phyloP scores from a whole-genome alignment of 805 yeast species.

The Saccharomycopsis amapae region DNA sequence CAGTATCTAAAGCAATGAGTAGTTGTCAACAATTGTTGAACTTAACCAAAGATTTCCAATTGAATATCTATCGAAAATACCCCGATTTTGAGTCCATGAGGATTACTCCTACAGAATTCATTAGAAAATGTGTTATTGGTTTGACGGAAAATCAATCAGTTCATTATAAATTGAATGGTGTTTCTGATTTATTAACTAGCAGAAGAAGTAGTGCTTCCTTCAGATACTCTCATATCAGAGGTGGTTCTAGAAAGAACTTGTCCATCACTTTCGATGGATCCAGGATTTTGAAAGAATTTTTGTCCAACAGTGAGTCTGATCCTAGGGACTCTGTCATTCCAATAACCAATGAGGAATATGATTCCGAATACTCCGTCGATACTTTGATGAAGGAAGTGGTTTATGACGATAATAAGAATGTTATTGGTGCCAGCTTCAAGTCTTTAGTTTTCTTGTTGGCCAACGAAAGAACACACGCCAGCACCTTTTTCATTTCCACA shows the following conservation, averaged over 20 bases:
- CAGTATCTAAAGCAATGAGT: slow-evolving; percentile 41
- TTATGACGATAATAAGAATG: slow-evolving; percentile 39
- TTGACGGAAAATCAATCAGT: slow-evolving; percentile 34
- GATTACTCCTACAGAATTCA: slow-evolving; percentile 53
- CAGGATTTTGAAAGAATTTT: slow-evolving; percentile 11
- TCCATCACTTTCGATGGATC: slow-evolving; percentile 24
- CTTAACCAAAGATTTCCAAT: slow-evolving; percentile 58
- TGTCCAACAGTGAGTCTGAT: slow-evolving; percentile 1
- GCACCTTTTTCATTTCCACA: slow-evolving; percentile 60
- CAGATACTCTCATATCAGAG: slow-evolving; percentile 17
- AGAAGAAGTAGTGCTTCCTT: slow-evolving; percentile 9
- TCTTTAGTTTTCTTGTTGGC: slow-evolving; percentile 61
- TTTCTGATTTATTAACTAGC: slow-evolving; percentile 22
- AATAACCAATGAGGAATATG: slow-evolving; percentile 18
- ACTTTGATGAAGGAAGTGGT: slow-evolving; percentile 10
- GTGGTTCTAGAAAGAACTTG: slow-evolving; percentile 25
- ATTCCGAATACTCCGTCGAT: slow-evolving; percentile 16
- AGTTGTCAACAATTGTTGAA: slow-evolving; percentile 47
- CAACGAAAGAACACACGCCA: slow-evolving; percentile 56
- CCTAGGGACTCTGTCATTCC: slow-evolving; percentile 13
- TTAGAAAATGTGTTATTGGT: slow-evolving; percentile 54
- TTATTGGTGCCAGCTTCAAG: slow-evolving; percentile 65
- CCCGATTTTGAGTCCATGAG: slow-evolving; percentile 55
- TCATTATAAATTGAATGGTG: not conserved
- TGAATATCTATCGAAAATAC: slow-evolving; percentile 53